phyloP scores from a whole-genome alignment of 2,329 filamentous ascomycete species.

The Cercospora canescens region DNA sequence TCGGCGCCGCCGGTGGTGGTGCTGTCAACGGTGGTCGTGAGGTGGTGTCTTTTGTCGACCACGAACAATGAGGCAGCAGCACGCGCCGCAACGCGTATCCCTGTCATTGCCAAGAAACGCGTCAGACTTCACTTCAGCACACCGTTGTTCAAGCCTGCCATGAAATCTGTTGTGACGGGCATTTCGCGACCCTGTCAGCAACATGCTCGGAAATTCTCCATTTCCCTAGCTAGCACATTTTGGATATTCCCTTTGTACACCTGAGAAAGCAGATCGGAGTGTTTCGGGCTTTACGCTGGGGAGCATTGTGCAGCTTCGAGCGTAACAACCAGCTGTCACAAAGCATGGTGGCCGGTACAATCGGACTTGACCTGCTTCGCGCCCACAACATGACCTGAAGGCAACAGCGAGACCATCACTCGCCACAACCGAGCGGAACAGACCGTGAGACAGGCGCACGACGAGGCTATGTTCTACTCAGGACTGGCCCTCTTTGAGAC shows the following conservation, averaged over 20 bases:
- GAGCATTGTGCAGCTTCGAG: background rate
- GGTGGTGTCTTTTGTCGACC: background rate
- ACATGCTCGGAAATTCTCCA: background rate
- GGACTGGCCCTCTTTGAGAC: too few relatives aligned
- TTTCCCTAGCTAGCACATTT: background rate
- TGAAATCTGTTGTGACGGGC: too few relatives aligned
- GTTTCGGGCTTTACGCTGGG: background rate
- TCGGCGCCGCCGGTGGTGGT: background rate
- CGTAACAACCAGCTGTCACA: background rate
- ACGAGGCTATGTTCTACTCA: too few relatives aligned
- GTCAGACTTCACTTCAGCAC: background rate
- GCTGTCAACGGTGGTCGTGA: conserved; percentile 4
- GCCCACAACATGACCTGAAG: too few relatives aligned
- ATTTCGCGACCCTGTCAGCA: too few relatives aligned
- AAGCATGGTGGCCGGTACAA: too few relatives aligned
- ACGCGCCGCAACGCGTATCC: conserved; percentile 1
- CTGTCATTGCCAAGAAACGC: background rate
- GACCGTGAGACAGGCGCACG: too few relatives aligned
- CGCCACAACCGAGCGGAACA: too few relatives aligned
- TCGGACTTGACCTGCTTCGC: too few relatives aligned
- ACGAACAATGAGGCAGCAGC: background rate
- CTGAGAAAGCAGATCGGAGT: background rate
- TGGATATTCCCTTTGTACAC: background rate
- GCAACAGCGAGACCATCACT: too few relatives aligned
- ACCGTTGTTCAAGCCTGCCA: too few relatives aligned